Conservation (phyloP, 2,329 filamentous ascomycete genomes). For the Botryotinia narcissicola region DNA sequence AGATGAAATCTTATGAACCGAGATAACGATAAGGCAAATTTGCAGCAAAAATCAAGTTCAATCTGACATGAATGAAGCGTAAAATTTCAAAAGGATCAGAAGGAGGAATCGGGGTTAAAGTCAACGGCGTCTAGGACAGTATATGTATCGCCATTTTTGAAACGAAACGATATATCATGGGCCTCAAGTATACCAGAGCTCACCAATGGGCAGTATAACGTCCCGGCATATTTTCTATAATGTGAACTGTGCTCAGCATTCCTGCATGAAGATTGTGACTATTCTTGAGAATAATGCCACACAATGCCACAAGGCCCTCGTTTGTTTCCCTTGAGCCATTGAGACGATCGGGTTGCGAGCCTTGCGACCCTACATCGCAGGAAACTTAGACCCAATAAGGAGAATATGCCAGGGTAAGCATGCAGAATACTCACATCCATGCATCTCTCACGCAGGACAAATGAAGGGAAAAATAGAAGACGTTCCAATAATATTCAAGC, state of each 20-base stretch:
- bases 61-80: slow-evolving; percentile 1
- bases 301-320: slow-evolving; percentile 12
- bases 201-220: slow-evolving; percentile 34
- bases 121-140: slow-evolving; percentile 35
- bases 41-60: background rate
- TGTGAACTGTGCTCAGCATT: slow-evolving; percentile 35
- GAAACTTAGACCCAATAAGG: slow-evolving; percentile 12
- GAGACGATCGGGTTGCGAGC: slow-evolving; percentile 10
- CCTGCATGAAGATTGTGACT: slow-evolving; percentile 36
- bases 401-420: background rate
- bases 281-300: slow-evolving; percentile 23
- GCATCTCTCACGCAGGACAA: slow-evolving; percentile 1
- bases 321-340: slow-evolving; percentile 13
- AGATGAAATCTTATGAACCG: slow-evolving; percentile 18
- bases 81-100: slow-evolving; percentile 31
- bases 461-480: slow-evolving; percentile 2
- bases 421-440: slow-evolving; percentile 8
- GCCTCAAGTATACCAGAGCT: slow-evolving; percentile 26
- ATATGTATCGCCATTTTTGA: slow-evolving; percentile 34
- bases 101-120: slow-evolving; percentile 28
- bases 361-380: slow-evolving; percentile 6
- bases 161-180: slow-evolving; percentile 24
- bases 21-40: slow-evolving; percentile 27
- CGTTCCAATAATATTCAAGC: slow-evolving; percentile 25
- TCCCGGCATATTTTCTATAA: slow-evolving; percentile 23